Evolutionary conservation across 2,329 filamentous ascomycete species (phyloP).

Genomic region (Beauveria rudraprayagi): DNA sequence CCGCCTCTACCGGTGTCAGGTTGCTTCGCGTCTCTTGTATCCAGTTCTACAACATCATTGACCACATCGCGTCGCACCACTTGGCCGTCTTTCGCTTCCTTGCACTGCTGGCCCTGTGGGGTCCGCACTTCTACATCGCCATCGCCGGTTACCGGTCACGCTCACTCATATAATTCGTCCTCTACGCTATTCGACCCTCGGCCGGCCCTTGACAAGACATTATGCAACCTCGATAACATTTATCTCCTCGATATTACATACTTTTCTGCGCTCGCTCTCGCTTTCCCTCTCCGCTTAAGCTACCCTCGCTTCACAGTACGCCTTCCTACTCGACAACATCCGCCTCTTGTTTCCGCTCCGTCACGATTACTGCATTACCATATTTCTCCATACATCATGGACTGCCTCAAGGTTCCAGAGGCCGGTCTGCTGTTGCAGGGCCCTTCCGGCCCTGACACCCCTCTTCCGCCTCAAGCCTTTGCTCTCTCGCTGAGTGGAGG

Average conservation of each 20-base stretch:
- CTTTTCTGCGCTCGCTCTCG: background rate
- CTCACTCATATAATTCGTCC: background rate
- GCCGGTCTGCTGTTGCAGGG: slow-evolving; percentile 49
- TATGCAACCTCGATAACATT: background rate
- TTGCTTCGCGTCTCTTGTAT: background rate
- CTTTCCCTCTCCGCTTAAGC: background rate
- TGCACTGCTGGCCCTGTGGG: slow-evolving; percentile 13
- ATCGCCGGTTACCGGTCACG: slow-evolving; percentile 7
- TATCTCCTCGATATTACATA: background rate
- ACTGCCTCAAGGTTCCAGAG: slow-evolving; percentile 48
- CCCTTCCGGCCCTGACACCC: slow-evolving; percentile 34
- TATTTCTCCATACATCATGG: slow-evolving; percentile 30
- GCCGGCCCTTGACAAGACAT: slow-evolving; percentile 1
- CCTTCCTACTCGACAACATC: background rate
- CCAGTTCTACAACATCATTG: slow-evolving; percentile 6
- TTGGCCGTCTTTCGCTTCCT: slow-evolving; percentile 7
- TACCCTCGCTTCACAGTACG: background rate
- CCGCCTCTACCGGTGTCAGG: background rate
- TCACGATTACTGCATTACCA: background rate
- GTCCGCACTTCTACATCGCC: slow-evolving; percentile 9
- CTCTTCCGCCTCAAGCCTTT: slow-evolving; percentile 47
- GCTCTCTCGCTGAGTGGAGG: slow-evolving; percentile 49
- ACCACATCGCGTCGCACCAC: background rate
- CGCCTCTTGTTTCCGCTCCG: background rate
- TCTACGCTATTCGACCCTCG: slow-evolving; percentile 2